These are phyloP conservation scores for Tricholoma flavovirens DNA, from an alignment of 768 basidiomycete species.

Conservation along the genomic window DNA sequence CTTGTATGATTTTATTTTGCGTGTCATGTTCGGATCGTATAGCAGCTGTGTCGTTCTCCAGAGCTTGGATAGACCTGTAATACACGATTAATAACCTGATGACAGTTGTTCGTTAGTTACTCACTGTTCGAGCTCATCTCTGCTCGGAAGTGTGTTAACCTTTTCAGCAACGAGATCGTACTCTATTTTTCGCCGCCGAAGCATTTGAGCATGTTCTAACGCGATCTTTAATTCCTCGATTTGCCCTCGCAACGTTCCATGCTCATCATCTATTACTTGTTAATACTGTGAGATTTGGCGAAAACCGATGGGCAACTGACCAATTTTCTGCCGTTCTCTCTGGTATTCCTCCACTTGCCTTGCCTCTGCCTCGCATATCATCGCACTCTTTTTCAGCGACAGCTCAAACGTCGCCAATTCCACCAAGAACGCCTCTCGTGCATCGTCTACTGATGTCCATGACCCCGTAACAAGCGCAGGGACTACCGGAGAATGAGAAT, in stretches of 20 bases:
- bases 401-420: slow-evolving; percentile 76
- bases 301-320: slow-evolving; percentile 29
- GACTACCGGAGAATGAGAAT: slow-evolving; percentile 44
- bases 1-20: slow-evolving; percentile 59
- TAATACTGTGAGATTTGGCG: background rate
- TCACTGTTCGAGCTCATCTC: slow-evolving; percentile 74
- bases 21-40: slow-evolving; percentile 71
- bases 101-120: slow-evolving; percentile 20
- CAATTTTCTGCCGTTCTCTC: slow-evolving; percentile 63
- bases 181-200: slow-evolving; percentile 75
- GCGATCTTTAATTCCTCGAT: slow-evolving; percentile 74
- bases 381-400: slow-evolving; percentile 66
- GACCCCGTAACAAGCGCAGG: slow-evolving; percentile 21
- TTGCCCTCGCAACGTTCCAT: slow-evolving; percentile 57
- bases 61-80: slow-evolving; percentile 54
- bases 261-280: slow-evolving; percentile 55
- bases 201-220: slow-evolving; percentile 73
- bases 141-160: slow-evolving; percentile 68
- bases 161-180: slow-evolving; percentile 83
- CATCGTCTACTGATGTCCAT: slow-evolving; percentile 49
- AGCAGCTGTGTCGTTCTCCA: slow-evolving; percentile 76
- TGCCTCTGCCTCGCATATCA: slow-evolving; percentile 83
- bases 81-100: background rate
- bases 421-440: slow-evolving; percentile 70
- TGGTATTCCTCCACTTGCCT: slow-evolving; percentile 84